These are phyloP conservation scores for Alternaria tenuissima DNA, from an alignment of 2,329 filamentous ascomycete genomes.

Conservation along the genomic window DNA sequence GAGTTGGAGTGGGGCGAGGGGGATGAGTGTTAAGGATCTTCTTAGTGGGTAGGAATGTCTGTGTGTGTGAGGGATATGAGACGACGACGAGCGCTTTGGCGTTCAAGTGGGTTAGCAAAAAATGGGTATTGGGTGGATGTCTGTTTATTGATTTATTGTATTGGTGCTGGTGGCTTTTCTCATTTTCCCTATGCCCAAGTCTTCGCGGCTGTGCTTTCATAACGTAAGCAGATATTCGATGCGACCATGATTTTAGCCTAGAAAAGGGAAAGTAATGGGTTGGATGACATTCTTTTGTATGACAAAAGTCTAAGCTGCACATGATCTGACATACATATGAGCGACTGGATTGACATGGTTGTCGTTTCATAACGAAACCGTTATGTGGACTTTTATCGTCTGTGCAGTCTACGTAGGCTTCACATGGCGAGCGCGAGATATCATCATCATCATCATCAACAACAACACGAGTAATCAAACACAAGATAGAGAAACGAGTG, in stretches of 20 bases:
- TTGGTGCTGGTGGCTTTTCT: conserved; percentile 9
- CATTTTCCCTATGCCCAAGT: background rate
- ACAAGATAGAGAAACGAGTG: background rate
- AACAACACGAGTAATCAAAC: background rate
- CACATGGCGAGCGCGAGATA: background rate
- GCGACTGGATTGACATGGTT: background rate
- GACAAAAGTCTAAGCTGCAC: background rate
- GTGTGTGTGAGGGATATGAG: background rate
- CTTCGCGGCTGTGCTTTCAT: conserved; percentile 1
- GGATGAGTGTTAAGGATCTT: conserved; percentile 59
- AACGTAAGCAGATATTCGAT: background rate
- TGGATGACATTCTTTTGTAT: background rate
- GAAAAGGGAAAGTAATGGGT: background rate
- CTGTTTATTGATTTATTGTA: conserved; percentile 8
- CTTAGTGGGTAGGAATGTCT: conserved; percentile 45
- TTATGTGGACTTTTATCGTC: background rate
- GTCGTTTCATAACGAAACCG: background rate
- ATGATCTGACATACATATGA: background rate
- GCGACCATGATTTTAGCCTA: background rate
- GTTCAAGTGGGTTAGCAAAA: conserved; percentile 9
- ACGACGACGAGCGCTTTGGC: conserved; percentile 1
- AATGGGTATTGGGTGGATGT: conserved; percentile 7
- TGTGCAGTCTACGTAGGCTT: background rate
- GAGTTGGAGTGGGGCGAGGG: conserved; percentile 51
- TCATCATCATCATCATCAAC: background rate